Conservation (phyloP, 108 stramenopile genomes). For the Skeletonema tropicum region DNA sequence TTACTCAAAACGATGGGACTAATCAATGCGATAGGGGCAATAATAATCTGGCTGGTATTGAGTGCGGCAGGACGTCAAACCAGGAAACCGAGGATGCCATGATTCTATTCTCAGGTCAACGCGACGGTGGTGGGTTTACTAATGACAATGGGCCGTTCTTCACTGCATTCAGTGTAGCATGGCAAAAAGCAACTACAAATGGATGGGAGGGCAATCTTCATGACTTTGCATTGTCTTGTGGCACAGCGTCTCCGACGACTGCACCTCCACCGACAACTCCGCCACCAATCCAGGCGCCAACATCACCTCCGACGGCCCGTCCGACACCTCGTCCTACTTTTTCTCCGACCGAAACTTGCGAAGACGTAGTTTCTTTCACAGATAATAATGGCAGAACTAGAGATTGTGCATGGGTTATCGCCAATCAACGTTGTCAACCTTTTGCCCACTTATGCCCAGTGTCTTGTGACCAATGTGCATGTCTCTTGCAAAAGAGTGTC, state of each 20-base stretch:
- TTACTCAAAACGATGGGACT: not conserved
- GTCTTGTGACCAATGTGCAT: constrained; percentile 22
- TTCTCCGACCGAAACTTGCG: constrained; percentile 5
- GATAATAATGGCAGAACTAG: constrained; percentile 9
- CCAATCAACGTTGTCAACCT: not conserved
- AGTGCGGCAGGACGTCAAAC: constrained; percentile 2
- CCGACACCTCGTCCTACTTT: constrained; percentile 4
- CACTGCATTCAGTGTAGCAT: constrained; percentile 20
- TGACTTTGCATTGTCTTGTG: constrained; percentile 8
- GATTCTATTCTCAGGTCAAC: not conserved
- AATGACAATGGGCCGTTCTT: constrained; percentile 34
- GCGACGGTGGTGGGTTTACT: not conserved
- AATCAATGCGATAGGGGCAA: constrained; percentile 1
- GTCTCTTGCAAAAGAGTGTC: constrained; percentile 12
- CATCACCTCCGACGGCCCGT: not conserved
- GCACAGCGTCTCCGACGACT: not conserved
- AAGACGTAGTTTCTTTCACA: constrained; percentile 4
- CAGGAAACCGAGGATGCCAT: constrained; percentile 15
- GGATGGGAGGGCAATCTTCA: constrained; percentile 12
- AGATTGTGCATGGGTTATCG: constrained; percentile 15
- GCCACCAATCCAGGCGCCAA: not conserved
- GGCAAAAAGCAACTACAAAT: constrained; percentile 29
- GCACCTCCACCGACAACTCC: not conserved
- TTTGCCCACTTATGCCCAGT: constrained; percentile 25
- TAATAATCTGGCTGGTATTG: not conserved